Conservation (phyloP, 2,329 filamentous ascomycete genomes). For the Septoria petroselini region DNA sequence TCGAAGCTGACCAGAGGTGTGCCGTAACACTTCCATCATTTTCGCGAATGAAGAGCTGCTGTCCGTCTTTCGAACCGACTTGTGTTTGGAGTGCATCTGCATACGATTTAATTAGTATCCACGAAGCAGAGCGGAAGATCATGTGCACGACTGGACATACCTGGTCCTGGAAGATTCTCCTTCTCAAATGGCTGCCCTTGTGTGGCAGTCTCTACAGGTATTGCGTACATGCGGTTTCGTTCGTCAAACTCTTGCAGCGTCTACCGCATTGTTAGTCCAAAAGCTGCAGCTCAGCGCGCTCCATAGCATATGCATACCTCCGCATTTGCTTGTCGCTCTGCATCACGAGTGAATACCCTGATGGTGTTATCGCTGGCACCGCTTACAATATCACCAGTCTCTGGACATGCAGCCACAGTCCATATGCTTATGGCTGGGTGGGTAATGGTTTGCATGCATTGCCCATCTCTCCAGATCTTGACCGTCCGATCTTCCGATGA, state of each 20-base stretch:
- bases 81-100: conserved; percentile 74
- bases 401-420: conserved; percentile 76
- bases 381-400: conserved; percentile 88
- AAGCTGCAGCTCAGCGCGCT: background rate
- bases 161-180: conserved; percentile 79
- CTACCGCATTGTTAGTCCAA: conserved; percentile 21
- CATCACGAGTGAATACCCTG: conserved; percentile 74
- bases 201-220: conserved; percentile 62
- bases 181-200: conserved; percentile 69
- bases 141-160: conserved; percentile 26
- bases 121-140: background rate
- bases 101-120: background rate
- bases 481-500: conserved; percentile 93
- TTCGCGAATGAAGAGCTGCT: conserved; percentile 88
- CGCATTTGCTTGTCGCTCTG: conserved; percentile 66
- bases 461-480: conserved; percentile 75
- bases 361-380: conserved; percentile 86
- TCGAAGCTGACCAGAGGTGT: conserved; percentile 72
- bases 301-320: conserved; percentile 46
- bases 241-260: conserved; percentile 71
- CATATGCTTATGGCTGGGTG: conserved; percentile 96
- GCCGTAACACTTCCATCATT: conserved; percentile 77
- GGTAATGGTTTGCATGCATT: conserved; percentile 92
- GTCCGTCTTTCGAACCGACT: conserved; percentile 90
- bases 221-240: conserved; percentile 46